Evolutionary conservation across 1,139 yeast genomes (phyloP), one percentile per base, ranked within the genome.

Genomic region (Suhomyces bokatorum): DNA sequence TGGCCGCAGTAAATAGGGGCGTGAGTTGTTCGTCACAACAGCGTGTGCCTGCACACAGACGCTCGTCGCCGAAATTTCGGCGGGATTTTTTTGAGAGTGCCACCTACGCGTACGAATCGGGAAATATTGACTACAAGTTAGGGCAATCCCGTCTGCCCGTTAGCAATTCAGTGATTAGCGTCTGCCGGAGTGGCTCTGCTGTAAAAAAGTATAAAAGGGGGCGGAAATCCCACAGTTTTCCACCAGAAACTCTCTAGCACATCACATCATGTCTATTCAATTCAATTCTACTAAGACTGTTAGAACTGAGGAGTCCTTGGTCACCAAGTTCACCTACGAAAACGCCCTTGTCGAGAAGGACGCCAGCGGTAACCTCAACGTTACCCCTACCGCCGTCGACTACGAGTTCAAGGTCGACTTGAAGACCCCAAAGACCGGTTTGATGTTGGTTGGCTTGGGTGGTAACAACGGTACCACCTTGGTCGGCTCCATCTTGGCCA

Each of bases 381-480:
- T 90, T 45, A 81, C 85, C 20, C 96, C 96, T 16, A 80, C 86
- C 49, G 65, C 78, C 47, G 77, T 77, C 53, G 87, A 88, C 53
- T 88, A 89, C 64, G 86, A 89, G 62, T 91, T 91, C 77, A 87
- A 88, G 68, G 84, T 88, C 43, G 95, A 89, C 59, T 76, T 88
- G 64, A 78, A 77, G 52, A 83, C 85, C 45, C 96, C 97, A 56
- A 89, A 85, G 70, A 80, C 90, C 44, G 98, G 97, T 62, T 75
- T 91, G 52, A 71, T 91, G 81, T 78, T 91, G 55, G 97, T 91
- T 43, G 98, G 98, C 56, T 78, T 90, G 56, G 98, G 97, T 59
- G 98, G 98, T 70, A 91, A 91, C 77, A 91, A 91, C 63, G 98
- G 98, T 69, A 79, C 97, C 50, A 91, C 98, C 20, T 77, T 91